Conservation (phyloP, 192 early-diverging fungal species). For the Backusella sp. region DNA sequence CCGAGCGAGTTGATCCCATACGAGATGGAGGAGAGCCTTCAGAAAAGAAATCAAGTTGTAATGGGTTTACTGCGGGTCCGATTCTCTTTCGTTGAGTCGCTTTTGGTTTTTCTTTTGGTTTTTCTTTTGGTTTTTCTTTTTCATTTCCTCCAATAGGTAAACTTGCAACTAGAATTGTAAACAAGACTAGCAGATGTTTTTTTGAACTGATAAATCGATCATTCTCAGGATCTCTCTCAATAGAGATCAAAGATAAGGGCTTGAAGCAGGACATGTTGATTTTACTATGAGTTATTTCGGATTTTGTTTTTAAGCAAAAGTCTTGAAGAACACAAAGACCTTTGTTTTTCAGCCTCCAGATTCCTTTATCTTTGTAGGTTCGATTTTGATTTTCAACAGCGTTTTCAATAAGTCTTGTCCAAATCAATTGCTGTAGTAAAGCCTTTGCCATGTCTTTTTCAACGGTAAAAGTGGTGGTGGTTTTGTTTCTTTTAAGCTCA, state of each 20-base stretch:
- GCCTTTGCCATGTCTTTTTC: slow-evolving; percentile 53
- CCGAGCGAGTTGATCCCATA: background rate
- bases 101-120: background rate
- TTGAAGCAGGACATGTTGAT: background rate
- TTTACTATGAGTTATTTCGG: background rate
- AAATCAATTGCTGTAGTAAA: slow-evolving; percentile 55
- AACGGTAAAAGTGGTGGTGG: slow-evolving; percentile 55
- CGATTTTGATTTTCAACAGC: slow-evolving; percentile 41
- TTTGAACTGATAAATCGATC: slow-evolving; percentile 39
- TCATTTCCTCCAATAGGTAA: slow-evolving; percentile 31
- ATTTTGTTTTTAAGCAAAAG: slow-evolving; percentile 16
- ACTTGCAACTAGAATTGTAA: slow-evolving; percentile 42
- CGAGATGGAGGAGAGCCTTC: background rate
- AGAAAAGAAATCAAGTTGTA: background rate
- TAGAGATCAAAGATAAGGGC: slow-evolving; percentile 25
- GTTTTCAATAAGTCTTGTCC: slow-evolving; percentile 46
- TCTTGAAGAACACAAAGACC: slow-evolving; percentile 44
- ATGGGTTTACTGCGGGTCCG: background rate
- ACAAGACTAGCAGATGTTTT: slow-evolving; percentile 37
- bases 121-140: background rate
- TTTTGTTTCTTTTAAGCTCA: slow-evolving; percentile 44
- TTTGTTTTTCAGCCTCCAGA: slow-evolving; percentile 47
- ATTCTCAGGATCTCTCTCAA: slow-evolving; percentile 45
- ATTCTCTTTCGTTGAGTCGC: background rate
- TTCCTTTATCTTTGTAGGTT: slow-evolving; percentile 32